Evolutionary conservation across 1,284 basidiomycete genomes (phyloP).

Genomic region (Malassezia dermatis): DNA sequence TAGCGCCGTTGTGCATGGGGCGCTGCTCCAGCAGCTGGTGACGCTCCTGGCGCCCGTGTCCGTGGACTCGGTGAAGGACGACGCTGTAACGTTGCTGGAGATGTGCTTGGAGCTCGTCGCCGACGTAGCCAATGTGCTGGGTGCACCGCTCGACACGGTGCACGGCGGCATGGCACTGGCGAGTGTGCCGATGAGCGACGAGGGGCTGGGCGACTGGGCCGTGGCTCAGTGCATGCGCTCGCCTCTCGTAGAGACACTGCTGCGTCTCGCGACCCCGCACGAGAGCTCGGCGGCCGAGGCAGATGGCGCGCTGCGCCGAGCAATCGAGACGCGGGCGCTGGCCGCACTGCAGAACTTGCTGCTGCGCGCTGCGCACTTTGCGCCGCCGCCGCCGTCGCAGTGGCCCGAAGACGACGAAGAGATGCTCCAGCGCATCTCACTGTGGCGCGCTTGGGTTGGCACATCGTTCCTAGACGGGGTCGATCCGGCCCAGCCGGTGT

Average conservation of each 20-base stretch:
- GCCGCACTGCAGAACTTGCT: constrained; percentile 34
- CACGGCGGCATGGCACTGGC: background rate
- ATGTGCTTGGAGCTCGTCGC: constrained; percentile 26
- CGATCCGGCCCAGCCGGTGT: background rate
- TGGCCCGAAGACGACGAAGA: constrained; percentile 22
- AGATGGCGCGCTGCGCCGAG: constrained; percentile 13
- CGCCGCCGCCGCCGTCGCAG: constrained; percentile 37
- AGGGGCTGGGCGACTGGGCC: constrained; percentile 4
- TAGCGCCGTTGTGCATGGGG: constrained; percentile 13
- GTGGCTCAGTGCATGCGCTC: constrained; percentile 1
- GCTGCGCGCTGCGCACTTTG: constrained; percentile 23
- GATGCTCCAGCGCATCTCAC: constrained; percentile 4
- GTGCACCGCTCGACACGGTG: background rate
- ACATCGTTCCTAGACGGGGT: constrained; percentile 1
- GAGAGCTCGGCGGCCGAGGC: background rate
- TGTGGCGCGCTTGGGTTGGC: constrained; percentile 11
- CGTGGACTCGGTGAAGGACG: background rate
- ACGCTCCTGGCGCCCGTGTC: constrained; percentile 2
- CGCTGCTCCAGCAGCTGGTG: background rate
- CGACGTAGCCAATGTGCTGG: constrained; percentile 25
- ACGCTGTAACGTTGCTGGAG: background rate
- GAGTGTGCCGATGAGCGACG: background rate
- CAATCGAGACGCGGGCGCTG: constrained; percentile 26
- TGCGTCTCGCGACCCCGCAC: constrained; percentile 23
- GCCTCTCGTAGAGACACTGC: constrained; percentile 16